Conservation (phyloP, 345 rosid genomes). For the Mallotus nudiflorus region DNA sequence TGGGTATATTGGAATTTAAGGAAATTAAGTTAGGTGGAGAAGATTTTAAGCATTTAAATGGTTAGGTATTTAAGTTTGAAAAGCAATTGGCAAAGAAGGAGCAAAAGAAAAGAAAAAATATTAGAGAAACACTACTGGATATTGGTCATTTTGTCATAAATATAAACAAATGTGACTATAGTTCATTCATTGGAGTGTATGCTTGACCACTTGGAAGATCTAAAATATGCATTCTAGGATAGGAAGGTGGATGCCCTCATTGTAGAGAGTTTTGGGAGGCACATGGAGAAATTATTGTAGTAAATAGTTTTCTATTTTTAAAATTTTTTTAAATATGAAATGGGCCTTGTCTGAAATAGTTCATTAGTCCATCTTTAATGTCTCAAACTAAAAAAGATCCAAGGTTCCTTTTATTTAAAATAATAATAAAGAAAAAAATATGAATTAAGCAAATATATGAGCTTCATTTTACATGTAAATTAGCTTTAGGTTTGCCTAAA, state of each 20-base stretch:
- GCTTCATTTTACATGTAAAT: no score
- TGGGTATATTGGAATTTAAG: no score
- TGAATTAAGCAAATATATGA: no score
- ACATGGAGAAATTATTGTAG: slow-evolving; percentile 92
- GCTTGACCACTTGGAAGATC: slow-evolving; percentile 78
- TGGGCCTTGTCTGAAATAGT: neutral
- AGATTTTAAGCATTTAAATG: no score
- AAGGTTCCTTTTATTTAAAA: no score
- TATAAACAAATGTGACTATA: slow-evolving; percentile 62
- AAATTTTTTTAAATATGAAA: neutral
- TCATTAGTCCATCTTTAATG: neutral
- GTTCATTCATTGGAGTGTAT: slow-evolving; percentile 65
- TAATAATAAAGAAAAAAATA: no score
- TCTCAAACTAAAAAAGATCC: neutral
- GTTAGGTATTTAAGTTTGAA: no score
- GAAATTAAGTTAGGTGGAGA: no score
- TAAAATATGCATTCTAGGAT: slow-evolving; percentile 89
- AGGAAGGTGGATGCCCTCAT: slow-evolving; percentile 92
- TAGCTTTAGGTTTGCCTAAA: no score
- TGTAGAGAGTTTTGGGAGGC: slow-evolving; percentile 96
- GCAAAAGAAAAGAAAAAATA: no score
- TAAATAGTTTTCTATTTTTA: slow-evolving; percentile 33
- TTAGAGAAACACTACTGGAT: no score
- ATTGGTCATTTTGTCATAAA: slow-evolving; percentile 77
- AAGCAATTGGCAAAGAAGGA: no score